Evolutionary conservation across 148 eudicot genomes (phyloP).

Genomic region (Persicaria tinctoria): DNA sequence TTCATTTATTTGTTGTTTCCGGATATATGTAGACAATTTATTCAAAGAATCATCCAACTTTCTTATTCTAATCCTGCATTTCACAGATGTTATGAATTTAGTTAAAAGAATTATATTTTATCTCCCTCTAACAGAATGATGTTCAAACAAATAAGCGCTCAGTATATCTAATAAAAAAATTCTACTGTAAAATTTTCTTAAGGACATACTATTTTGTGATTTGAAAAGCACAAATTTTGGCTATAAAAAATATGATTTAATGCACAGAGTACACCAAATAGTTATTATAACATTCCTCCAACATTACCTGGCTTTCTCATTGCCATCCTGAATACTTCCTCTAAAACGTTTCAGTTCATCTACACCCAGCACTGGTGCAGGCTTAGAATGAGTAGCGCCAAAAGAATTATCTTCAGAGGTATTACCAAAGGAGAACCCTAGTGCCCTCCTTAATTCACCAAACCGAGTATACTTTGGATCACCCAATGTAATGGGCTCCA

Average conservation of each 20-base stretch:
- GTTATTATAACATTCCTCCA: neutral
- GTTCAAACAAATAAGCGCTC: neutral
- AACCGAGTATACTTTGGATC: slow-evolving; percentile 44
- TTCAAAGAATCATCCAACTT: slow-evolving; percentile 50
- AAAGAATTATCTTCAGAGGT: slow-evolving; percentile 61
- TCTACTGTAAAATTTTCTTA: neutral
- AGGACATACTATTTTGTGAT: neutral
- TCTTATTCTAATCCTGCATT: slow-evolving; percentile 57
- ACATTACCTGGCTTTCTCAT: slow-evolving; percentile 61
- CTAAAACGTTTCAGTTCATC: slow-evolving; percentile 69
- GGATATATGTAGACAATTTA: slow-evolving; percentile 45
- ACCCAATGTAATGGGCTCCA: slow-evolving; percentile 61
- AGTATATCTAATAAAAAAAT: neutral
- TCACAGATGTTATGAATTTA: neutral
- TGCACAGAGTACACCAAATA: too few relatives aligned
- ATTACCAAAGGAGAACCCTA: slow-evolving; percentile 43
- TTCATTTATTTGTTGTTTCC: slow-evolving; percentile 58
- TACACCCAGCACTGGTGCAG: slow-evolving; percentile 33
- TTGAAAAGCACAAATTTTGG: neutral
- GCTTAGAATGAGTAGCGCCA: slow-evolving; percentile 55
- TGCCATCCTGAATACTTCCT: slow-evolving; percentile 46
- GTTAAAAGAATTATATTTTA: neutral
- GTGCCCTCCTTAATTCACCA: slow-evolving; percentile 59
- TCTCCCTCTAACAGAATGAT: neutral
- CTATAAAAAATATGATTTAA: neutral